These are phyloP conservation scores for Rhodomyrtus tomentosa DNA, from an alignment of 345 rosid species.

Conservation along the genomic window DNA sequence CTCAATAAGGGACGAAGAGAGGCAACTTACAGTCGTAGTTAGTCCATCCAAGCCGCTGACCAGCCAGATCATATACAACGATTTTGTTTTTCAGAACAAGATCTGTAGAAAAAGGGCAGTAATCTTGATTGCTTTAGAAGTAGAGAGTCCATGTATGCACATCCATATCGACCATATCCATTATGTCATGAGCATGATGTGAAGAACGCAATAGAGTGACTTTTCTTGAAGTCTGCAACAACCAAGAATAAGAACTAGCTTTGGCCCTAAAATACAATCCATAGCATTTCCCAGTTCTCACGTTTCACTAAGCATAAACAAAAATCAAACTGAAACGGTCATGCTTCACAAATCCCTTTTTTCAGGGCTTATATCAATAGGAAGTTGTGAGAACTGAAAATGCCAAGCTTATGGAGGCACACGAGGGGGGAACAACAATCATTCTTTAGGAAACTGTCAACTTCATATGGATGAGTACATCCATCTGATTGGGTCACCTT, in stretches of 20 bases:
- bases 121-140: neutral
- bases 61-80: conserved; percentile 69
- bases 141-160: neutral
- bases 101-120: conserved; percentile 34
- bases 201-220: neutral
- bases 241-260: neutral
- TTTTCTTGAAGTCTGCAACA: neutral
- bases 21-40: conserved; percentile 71
- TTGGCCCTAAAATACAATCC: neutral
- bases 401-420: neutral
- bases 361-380: neutral
- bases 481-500: neutral
- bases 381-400: neutral
- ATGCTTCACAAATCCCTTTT: neutral
- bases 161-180: neutral
- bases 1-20: neutral
- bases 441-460: neutral
- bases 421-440: neutral
- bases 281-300: neutral
- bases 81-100: conserved; percentile 84
- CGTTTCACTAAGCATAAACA: neutral
- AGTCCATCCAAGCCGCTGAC: conserved; percentile 87
- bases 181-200: neutral
- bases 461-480: neutral
- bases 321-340: neutral